Evolutionary conservation across 2,329 filamentous ascomycete genomes (phyloP).

Genomic region (Colletotrichum sp.): DNA sequence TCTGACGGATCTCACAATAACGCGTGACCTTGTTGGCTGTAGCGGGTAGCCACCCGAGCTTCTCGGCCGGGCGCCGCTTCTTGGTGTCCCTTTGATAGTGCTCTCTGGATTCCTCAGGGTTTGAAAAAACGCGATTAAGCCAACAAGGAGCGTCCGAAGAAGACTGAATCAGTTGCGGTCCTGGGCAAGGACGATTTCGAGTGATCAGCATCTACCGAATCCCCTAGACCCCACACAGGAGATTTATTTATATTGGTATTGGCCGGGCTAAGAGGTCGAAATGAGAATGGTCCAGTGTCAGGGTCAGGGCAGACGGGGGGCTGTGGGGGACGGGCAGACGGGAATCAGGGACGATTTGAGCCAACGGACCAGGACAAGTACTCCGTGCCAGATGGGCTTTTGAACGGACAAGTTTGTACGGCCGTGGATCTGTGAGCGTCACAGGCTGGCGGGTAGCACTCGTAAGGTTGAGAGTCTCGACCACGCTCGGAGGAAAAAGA

Average conservation of each 20-base stretch:
- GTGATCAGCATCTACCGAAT: constrained; percentile 18
- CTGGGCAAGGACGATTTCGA: constrained; percentile 6
- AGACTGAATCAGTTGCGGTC: constrained; percentile 6
- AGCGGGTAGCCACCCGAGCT: background rate
- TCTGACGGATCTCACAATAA: background rate
- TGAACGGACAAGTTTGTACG: background rate
- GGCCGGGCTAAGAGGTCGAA: background rate
- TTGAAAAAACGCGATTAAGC: background rate
- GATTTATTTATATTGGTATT: constrained; percentile 18
- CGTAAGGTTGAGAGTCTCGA: background rate
- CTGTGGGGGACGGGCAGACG: background rate
- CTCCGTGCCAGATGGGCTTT: background rate
- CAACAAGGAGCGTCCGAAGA: background rate
- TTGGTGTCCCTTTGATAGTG: background rate
- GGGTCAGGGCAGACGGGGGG: constrained; percentile 6
- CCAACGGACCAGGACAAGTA: background rate
- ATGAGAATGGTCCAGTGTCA: background rate
- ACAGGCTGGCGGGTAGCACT: background rate
- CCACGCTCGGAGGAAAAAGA: background rate
- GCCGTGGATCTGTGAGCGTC: background rate
- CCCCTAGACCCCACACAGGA: constrained; percentile 1
- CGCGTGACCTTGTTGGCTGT: background rate
- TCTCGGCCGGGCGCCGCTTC: background rate
- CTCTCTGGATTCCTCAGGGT: background rate
- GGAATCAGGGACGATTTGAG: background rate